A percentile compares a stretch with the other conserved stretches of the same genome.
Evolutionary conservation across 2,329 filamentous ascomycete genomes (phyloP).

Genomic region (Botryotinia convoluta): DNA sequence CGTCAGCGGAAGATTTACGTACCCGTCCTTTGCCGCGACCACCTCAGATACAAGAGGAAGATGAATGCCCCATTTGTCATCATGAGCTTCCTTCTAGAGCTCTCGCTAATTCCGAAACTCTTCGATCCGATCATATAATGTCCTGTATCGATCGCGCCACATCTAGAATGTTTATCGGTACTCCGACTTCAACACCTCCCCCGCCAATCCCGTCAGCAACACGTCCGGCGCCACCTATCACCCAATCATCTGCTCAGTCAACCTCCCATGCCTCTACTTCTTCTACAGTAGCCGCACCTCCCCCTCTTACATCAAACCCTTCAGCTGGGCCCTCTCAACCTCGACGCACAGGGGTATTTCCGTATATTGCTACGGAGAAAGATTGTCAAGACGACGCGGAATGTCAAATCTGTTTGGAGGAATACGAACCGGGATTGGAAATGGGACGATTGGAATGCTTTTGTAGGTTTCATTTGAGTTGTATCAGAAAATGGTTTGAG

Average conservation of each 20-base stretch:
- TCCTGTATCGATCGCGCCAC: constrained; percentile 47
- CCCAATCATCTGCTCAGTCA: constrained; percentile 27
- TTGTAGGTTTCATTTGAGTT: constrained; percentile 60
- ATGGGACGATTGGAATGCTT: constrained; percentile 68
- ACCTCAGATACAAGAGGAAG: constrained; percentile 62
- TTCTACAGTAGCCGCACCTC: constrained; percentile 31
- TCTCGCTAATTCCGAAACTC: constrained; percentile 52
- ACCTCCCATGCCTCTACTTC: constrained; percentile 26
- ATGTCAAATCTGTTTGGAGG: constrained; percentile 66
- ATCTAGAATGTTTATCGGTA: constrained; percentile 20
- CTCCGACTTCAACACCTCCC: constrained; percentile 18
- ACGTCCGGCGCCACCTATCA: constrained; percentile 15
- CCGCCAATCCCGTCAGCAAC: constrained; percentile 22
- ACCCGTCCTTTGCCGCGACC: constrained; percentile 26
- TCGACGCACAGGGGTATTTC: constrained; percentile 60
- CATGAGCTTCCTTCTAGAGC: constrained; percentile 61
- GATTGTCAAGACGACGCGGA: constrained; percentile 66
- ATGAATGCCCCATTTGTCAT: constrained; percentile 77
- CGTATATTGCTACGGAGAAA: constrained; percentile 64
- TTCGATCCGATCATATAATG: constrained; percentile 58
- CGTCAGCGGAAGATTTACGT: constrained; percentile 18
- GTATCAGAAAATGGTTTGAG: constrained; percentile 62
- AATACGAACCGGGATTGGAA: constrained; percentile 58
- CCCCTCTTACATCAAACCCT: constrained; percentile 23
- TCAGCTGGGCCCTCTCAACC: constrained; percentile 7